Percentiles rank a stretch among this genome's conserved stretches.
These are phyloP conservation scores for Russula olivacea DNA, from an alignment of 768 basidiomycete genomes.

Conservation along the genomic window DNA sequence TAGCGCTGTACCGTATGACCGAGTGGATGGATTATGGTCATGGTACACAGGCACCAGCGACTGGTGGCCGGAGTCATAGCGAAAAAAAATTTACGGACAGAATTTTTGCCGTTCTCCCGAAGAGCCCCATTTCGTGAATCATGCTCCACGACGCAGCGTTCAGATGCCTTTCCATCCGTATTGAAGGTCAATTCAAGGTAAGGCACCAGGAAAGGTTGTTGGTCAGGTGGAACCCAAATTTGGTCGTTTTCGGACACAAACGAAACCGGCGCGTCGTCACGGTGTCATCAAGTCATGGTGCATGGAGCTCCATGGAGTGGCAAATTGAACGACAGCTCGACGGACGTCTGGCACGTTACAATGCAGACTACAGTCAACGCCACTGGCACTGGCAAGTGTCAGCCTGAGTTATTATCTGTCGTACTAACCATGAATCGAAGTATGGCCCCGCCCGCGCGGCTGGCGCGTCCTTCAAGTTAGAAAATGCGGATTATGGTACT, in stretches of 20 bases:
- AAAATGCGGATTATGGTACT: neutral
- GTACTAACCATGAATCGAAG: no score
- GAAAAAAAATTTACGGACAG: neutral
- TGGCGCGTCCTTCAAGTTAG: no score
- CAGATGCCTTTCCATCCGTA: neutral
- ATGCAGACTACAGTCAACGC: no score
- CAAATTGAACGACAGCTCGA: no score
- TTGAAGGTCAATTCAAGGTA: neutral
- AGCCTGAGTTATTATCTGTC: no score
- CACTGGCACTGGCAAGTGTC: no score
- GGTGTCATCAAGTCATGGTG: no score
- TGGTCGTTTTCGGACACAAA: neutral
- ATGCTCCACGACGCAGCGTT: neutral
- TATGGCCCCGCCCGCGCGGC: no score
- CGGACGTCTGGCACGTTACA: no score
- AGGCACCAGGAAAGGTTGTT: neutral
- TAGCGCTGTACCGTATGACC: neutral
- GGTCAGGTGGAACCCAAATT: no score
- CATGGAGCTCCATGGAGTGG: no score
- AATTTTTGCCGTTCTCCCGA: neutral
- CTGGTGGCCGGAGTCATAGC: neutral
- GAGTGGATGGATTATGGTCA: neutral
- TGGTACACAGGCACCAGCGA: neutral
- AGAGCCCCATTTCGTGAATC: neutral
- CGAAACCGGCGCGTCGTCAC: no score